A percentile compares a stretch with the other conserved stretches of the same genome.
These are phyloP conservation scores for Talaromyces islandicus DNA, from an alignment of 2,329 filamentous ascomycete genomes.

Conservation along the genomic window DNA sequence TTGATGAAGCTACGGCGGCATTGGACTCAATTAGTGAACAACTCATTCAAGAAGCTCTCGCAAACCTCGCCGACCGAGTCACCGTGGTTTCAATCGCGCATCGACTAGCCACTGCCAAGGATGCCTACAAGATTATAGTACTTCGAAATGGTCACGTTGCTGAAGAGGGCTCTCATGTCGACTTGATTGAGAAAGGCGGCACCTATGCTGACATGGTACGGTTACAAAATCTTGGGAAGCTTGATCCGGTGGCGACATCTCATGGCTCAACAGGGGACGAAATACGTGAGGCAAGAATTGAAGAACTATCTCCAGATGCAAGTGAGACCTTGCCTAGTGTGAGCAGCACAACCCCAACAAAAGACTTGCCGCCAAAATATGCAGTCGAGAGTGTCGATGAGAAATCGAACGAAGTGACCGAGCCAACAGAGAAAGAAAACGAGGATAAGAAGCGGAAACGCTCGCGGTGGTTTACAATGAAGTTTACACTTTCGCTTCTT, in stretches of 20 bases:
- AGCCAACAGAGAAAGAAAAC: neutral
- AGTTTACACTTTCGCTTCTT: conserved; percentile 24
- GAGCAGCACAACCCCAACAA: neutral
- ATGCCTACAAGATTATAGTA: conserved; percentile 93
- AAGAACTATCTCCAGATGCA: neutral
- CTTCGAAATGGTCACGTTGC: conserved; percentile 78
- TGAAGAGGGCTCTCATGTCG: conserved; percentile 83
- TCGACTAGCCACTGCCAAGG: conserved; percentile 85
- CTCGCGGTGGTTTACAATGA: conserved; percentile 17
- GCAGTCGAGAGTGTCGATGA: neutral
- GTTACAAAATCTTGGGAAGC: conserved; percentile 33
- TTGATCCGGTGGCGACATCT: neutral
- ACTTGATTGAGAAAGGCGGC: conserved; percentile 62
- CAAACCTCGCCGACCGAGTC: conserved; percentile 73
- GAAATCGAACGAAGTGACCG: conserved; percentile 13
- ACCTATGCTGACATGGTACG: conserved; percentile 60
- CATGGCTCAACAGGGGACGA: neutral
- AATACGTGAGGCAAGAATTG: neutral
- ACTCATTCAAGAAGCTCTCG: conserved; percentile 85
- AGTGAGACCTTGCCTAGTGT: neutral
- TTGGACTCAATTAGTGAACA: conserved; percentile 95
- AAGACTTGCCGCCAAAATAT: neutral
- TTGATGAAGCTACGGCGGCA: conserved; percentile 92
- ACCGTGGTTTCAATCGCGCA: conserved; percentile 97
- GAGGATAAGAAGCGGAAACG: conserved; percentile 6